Conservation (phyloP, 2,329 filamentous ascomycete genomes). For the Aspergillus pseudoviridinutans region DNA sequence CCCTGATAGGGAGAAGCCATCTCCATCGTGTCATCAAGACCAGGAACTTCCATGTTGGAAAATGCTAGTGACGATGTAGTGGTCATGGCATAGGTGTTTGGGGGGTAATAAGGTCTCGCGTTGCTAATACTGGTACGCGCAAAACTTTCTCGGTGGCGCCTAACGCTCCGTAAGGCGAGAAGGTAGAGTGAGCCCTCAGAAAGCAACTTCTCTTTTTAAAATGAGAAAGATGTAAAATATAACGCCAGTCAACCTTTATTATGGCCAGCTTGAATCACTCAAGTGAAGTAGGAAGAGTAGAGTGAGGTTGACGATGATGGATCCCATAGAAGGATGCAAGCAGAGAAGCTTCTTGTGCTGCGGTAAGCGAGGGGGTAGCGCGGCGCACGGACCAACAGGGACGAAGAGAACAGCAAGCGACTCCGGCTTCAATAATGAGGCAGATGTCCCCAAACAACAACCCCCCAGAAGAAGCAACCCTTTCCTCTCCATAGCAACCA, state of each 20-base stretch:
- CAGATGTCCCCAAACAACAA: background rate
- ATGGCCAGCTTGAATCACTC: background rate
- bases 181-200: background rate
- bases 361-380: conserved; percentile 37
- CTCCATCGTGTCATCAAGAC: conserved; percentile 43
- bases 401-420: conserved; percentile 40
- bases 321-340: conserved; percentile 6
- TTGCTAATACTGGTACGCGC: conserved; percentile 12
- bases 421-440: conserved; percentile 20
- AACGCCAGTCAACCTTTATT: background rate
- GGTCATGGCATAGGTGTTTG: conserved; percentile 30
- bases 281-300: conserved; percentile 7
- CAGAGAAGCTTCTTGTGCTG: conserved; percentile 20
- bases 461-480: conserved; percentile 11
- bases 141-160: conserved; percentile 18
- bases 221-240: background rate
- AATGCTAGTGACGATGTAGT: conserved; percentile 26
- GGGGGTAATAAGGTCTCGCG: conserved; percentile 3
- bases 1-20: conserved; percentile 39
- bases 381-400: conserved; percentile 30
- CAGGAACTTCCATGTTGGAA: conserved; percentile 35
- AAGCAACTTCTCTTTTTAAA: background rate
- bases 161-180: conserved; percentile 6
- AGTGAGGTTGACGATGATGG: background rate
- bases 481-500: background rate